Base-by-base conservation (phyloP, 2,329 filamentous ascomycete species). In the Tolypocladium nubicola region DNA sequence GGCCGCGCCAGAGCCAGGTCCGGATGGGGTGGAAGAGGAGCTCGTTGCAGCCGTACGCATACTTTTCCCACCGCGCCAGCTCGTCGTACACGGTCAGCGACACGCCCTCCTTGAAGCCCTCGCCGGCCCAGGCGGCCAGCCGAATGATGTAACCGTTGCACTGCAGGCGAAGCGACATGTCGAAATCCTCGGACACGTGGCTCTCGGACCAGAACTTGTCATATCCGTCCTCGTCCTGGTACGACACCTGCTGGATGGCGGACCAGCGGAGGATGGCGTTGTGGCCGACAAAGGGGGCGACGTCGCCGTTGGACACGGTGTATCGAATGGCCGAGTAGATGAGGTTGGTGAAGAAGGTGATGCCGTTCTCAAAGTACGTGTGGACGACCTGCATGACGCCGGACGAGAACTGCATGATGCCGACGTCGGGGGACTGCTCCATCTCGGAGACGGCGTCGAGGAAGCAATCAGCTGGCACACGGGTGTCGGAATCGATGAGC, bases 21-120 rank as follows among this genome's bases (percentile, higher is more conserved):
- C 82, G 80, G 59, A 93, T 76, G 3, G 89, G 89, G 67, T 93
- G 81, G 76, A 94, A 93, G 58, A 93, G 78, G 58, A 93, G 77
- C 74, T 92, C 89, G 69, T 88, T 89, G 73, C 89, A 92, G 41
- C 89, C 88, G 65, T 90, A 92, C 3, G 89, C 89, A 68, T 91
- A 91, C 72, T 93, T 93, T 68, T 93, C 89, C 89, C 89, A 93
- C 58, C 89, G 86, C 2, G 88, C 86, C 59, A 93, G 78, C 71
- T 93, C 89, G 71, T 93, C 89, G 67, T 93, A 91, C 11, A 93
- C 88, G 0, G 89, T 93, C 57, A 93, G 76, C 1, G 89, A 92
- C 56, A 93, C 89, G 62, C 89, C 89, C 69, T 93, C 89, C 68
- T 90, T 87, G 77, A 90, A 91, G 53, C 85, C 87, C n/a, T 87